Evolutionary conservation across 2,329 filamentous ascomycete species (phyloP), one percentile per base, ranked within the genome.

Genomic region (Xylariaceae sp.): DNA sequence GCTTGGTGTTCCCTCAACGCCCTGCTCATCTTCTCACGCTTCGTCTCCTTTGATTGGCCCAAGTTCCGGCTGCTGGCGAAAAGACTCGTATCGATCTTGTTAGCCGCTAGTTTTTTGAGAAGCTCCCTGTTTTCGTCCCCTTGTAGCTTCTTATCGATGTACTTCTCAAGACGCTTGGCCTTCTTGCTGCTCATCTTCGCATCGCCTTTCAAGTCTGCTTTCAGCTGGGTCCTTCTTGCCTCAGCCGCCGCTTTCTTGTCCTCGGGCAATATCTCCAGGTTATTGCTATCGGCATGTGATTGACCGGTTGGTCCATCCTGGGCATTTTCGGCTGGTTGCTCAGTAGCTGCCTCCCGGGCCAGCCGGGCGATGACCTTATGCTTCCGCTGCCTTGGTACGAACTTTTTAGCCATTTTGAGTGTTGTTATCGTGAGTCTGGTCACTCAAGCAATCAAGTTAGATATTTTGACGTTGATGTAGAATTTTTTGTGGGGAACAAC

Each of bases 81-180:
- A 17, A 90, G 73, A 54, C 81, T 89, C 1, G 89, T 95, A 65
- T 97, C 91, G 58, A 94, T 81, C 63, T 87, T 90, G 47, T 82
- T 78, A 53, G 82, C 77, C 15, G 89, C 88, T 22, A 99, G 77
- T 66, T 94, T 91, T 64, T 88, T 87, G 60, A 97, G 77, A 30
- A 99, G 74, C 49, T 84, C 87, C 27, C 89, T 77, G 62, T 89
- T 95, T 68, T 97, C 92, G 65, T 99, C 94, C 68, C 95, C 96
- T 68, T 85, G 88, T 41, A 99, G 75, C 76, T 99, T 99, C 51
- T 81, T 94, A 62, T 97, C 91, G 57, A 86, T 83, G 64, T 85
- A 86, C 62, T 86, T 86, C 55, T 85, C 82, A 36, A 86, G 64
- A 1, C 83, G 75, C 69, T 86, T 85, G 6, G 82, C 79, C 65